Base-by-base conservation (phyloP, 2,329 filamentous ascomycete genomes). In the Plenodomus lindquistii region DNA sequence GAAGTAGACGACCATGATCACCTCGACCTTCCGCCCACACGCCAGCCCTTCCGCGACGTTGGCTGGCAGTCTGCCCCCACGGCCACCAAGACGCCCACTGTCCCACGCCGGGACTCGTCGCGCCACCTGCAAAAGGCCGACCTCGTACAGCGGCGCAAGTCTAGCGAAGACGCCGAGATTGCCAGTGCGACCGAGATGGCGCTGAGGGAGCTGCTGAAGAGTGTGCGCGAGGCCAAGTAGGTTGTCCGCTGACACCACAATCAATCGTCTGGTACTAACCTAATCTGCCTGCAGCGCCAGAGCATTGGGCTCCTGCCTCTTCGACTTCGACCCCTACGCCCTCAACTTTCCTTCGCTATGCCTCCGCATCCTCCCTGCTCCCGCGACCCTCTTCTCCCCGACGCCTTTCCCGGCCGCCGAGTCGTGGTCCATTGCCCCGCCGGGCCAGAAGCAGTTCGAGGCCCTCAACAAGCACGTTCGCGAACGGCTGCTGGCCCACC, bases 271-370 rank as follows among this genome's bases (percentile, higher is more conserved):
- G 24, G n/a, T 45, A 24, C 46, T 52, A 29, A 53, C 21, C 2
- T 1, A 11, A 16, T 31, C 11, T 24, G 22, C 22, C 22, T 15
- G 18, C 55, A 81, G 78, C 49, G 73, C 74, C 20, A 74, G 75
- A 46, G 70, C 73, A 61, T 75, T 50, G 59, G 77, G 54, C 67
- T 66, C 52, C 46, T 57, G 76, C 16, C 79, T 84, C 3, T 86
- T 85, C 69, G 88, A 93, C 57, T 95, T 96, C 73, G 89, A 97
- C 58, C 88, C 93, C 27, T 83, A 92, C 52, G 81, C 88, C 4
- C 84, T 96, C 68, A 91, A 91, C 50, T 97, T 96, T 63, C 91
- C 92, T 6, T 86, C 88, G 6, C 81, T 97, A 35, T 91, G 87
- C 29, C 82, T 97, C 10, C 89, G 88, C 55, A 87, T 93, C 57